phyloP scores from a whole-genome alignment of 2,329 filamentous ascomycete species.

The Phoma sp. region DNA sequence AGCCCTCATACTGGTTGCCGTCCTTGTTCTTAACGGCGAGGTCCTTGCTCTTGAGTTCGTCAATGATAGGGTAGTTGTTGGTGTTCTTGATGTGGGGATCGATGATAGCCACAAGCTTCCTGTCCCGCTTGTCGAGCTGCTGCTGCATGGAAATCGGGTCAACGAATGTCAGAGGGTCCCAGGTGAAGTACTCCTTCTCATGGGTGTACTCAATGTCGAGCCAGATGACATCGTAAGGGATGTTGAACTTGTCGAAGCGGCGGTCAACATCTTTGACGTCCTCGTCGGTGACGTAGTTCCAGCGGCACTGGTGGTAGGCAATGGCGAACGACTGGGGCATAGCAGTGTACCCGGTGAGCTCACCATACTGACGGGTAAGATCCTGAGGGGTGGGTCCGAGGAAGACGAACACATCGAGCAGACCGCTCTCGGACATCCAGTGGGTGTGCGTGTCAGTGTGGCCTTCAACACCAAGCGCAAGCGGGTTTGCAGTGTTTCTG shows the following conservation, averaged over 20 bases:
- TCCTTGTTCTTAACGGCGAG: slow-evolving; percentile 91
- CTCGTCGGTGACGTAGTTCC: slow-evolving; percentile 98
- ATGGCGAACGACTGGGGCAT: slow-evolving; percentile 92
- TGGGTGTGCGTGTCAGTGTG: slow-evolving; percentile 86
- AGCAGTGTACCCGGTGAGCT: slow-evolving; percentile 89
- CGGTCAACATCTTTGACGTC: slow-evolving; percentile 96
- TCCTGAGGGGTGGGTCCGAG: slow-evolving; percentile 86
- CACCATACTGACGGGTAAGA: slow-evolving; percentile 80
- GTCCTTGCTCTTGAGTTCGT: slow-evolving; percentile 83
- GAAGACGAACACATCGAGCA: slow-evolving; percentile 93
- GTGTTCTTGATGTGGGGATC: slow-evolving; percentile 98
- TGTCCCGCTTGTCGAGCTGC: slow-evolving; percentile 81
- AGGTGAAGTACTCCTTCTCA: slow-evolving; percentile 97
- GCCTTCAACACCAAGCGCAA: slow-evolving; percentile 72
- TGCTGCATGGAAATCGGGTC: slow-evolving; percentile 88
- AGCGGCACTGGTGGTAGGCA: slow-evolving; percentile 95
- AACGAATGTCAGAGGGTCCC: slow-evolving; percentile 87
- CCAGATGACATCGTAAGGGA: slow-evolving; percentile 99
- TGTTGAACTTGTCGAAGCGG: slow-evolving; percentile 93
- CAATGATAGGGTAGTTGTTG: slow-evolving; percentile 75
- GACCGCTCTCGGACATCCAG: slow-evolving; percentile 93
- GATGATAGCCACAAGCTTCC: slow-evolving; percentile 93
- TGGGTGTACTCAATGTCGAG: slow-evolving; percentile 98
- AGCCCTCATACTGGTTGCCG: slow-evolving; percentile 86
- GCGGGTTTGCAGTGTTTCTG: slow-evolving; percentile 74